Percentiles rank a stretch among this genome's conserved stretches.
phyloP scores from a whole-genome alignment of 2,329 filamentous ascomycete species.

The Keithomyces neogunnii region DNA sequence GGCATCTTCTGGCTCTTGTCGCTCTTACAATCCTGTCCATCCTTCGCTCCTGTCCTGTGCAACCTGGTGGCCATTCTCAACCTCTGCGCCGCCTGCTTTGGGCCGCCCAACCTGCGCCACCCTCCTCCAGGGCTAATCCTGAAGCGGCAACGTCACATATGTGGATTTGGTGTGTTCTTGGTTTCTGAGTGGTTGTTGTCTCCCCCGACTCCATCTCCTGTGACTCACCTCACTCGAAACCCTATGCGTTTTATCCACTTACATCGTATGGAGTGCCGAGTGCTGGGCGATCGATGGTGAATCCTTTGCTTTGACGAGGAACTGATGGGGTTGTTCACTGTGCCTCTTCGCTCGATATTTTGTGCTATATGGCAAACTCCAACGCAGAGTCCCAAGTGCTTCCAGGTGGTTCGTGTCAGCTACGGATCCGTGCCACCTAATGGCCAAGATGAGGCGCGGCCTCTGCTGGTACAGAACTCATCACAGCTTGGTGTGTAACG shows the following conservation, averaged over 20 bases:
- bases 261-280: neutral
- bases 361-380: no score
- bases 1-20: neutral
- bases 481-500: neutral
- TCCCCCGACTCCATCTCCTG: conserved; percentile 4
- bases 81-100: neutral
- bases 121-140: conserved; percentile 3
- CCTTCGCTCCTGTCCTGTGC: no score
- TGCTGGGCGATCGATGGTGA: neutral
- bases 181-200: conserved; percentile 2
- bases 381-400: neutral
- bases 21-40: no score
- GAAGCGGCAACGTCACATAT: conserved; percentile 3
- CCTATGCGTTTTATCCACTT: no score
- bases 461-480: neutral
- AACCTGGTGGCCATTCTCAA: neutral
- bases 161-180: conserved; percentile 6
- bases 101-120: conserved; percentile 3
- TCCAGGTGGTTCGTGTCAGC: neutral
- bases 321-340: neutral
- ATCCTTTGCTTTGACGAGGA: neutral
- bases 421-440: neutral
- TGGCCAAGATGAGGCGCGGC: neutral
- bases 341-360: neutral
- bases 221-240: conserved; percentile 7